Evolutionary conservation across 78 protist genomes (phyloP).

Genomic region (Cavenderia fasciculata): DNA sequence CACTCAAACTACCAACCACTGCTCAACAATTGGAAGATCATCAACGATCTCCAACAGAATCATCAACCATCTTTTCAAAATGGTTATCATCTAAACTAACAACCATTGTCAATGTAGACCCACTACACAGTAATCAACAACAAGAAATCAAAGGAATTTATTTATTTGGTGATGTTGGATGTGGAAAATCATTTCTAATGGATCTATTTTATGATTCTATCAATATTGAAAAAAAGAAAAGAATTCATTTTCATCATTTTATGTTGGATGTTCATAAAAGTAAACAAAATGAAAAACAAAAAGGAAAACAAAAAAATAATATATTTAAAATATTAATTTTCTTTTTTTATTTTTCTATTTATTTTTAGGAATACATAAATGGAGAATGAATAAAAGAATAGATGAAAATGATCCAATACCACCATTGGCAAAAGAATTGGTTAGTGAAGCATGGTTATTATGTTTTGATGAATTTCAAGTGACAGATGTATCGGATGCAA

Average conservation of each 20-base stretch:
- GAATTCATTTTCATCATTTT: slow-evolving; percentile 94
- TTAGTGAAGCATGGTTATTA: slow-evolving; percentile 75
- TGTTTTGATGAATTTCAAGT: slow-evolving; percentile 97
- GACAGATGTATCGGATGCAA: slow-evolving; percentile 95
- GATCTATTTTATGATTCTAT: slow-evolving; percentile 88
- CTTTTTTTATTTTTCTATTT: too few species aligned
- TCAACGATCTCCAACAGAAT: neutral
- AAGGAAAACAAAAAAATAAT: too few species aligned
- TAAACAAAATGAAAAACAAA: too few species aligned
- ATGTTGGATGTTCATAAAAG: slow-evolving; percentile 93
- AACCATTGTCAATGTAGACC: neutral
- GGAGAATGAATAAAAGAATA: slow-evolving; percentile 47
- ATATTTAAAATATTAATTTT: too few species aligned
- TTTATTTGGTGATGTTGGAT: slow-evolving; percentile 93
- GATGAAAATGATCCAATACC: slow-evolving; percentile 84
- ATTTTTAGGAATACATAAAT: slow-evolving; percentile 62
- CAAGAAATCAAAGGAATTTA: slow-evolving; percentile 83
- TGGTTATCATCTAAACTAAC: slow-evolving; percentile 9
- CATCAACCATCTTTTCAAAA: neutral
- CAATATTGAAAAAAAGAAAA: slow-evolving; percentile 53
- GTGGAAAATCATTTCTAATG: slow-evolving; percentile 95
- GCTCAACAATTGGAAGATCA: neutral
- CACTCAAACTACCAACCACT: slow-evolving; percentile 17
- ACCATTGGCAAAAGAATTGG: slow-evolving; percentile 77
- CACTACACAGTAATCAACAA: neutral